Conservation (phyloP, 768 basidiomycete species). For the Trametes cinnabarina region DNA sequence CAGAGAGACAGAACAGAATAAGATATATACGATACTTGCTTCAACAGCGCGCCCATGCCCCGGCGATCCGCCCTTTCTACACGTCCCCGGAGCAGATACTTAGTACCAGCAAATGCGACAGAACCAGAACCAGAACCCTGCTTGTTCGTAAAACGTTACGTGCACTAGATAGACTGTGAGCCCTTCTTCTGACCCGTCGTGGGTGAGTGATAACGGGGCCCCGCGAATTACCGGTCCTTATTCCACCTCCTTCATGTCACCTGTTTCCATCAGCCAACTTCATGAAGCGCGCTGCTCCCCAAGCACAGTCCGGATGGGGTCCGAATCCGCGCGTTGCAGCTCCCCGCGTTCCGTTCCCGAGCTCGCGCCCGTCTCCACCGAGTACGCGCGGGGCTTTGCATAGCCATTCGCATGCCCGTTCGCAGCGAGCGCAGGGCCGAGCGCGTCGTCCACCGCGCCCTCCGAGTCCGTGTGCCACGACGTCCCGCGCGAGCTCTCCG, state of each 20-base stretch:
- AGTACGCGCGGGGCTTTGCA: slow-evolving; percentile 19
- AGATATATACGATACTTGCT: not conserved
- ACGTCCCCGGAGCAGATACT: not conserved
- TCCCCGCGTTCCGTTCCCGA: not conserved
- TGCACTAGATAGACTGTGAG: too few species aligned
- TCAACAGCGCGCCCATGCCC: not conserved
- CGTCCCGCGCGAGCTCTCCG: slow-evolving; percentile 26
- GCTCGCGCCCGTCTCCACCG: slow-evolving; percentile 14
- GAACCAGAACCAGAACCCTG: not conserved
- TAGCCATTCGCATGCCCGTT: not conserved
- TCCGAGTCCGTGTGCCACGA: slow-evolving; percentile 24
- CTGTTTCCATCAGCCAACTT: not conserved
- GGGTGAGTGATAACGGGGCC: too few species aligned
- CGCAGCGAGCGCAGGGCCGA: not conserved
- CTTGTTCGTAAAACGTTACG: too few species aligned
- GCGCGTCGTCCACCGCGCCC: slow-evolving; percentile 1
- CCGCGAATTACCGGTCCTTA: too few species aligned
- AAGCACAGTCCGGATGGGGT: slow-evolving; percentile 12
- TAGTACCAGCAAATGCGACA: not conserved
- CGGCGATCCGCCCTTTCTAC: not conserved
- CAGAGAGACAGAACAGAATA: too few species aligned
- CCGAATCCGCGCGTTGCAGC: slow-evolving; percentile 21
- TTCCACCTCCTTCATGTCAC: not conserved
- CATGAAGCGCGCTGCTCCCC: not conserved
- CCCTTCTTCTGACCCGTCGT: too few species aligned